Percentiles rank a stretch among this genome's conserved stretches.
phyloP scores from a whole-genome alignment of 495 filamentous ascomycete genomes.

The Penicillium cataractarum region DNA sequence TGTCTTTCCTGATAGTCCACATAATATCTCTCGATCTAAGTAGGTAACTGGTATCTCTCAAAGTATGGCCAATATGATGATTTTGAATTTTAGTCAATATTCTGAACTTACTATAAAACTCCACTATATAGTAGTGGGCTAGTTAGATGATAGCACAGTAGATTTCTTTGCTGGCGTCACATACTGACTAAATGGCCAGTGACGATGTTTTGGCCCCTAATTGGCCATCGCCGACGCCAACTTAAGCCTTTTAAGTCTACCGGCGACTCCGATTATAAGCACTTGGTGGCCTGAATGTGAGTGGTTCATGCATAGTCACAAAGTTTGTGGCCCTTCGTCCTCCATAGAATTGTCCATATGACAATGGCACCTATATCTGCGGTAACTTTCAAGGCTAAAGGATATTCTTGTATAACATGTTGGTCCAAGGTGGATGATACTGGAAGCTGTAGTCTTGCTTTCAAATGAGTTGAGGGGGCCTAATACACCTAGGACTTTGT shows the following conservation, averaged over 20 bases:
- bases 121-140: no score
- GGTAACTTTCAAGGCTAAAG: not conserved
- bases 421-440: not conserved
- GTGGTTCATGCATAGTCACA: not conserved
- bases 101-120: no score
- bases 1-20: no score
- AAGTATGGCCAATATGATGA: no score
- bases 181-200: not conserved
- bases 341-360: not conserved
- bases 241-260: not conserved
- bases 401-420: not conserved
- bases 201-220: not conserved
- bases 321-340: not conserved
- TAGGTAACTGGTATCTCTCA: no score
- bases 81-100: no score
- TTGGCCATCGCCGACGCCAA: not conserved
- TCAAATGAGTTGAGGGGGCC: not conserved
- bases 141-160: no score
- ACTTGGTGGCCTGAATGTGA: not conserved
- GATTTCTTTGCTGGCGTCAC: not conserved
- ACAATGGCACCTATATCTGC: not conserved
- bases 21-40: no score
- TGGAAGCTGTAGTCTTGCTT: not conserved
- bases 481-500: not conserved
- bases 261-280: not conserved